phyloP scores from a whole-genome alignment of 2,329 filamentous ascomycete species.

The Microsporum audouinii region DNA sequence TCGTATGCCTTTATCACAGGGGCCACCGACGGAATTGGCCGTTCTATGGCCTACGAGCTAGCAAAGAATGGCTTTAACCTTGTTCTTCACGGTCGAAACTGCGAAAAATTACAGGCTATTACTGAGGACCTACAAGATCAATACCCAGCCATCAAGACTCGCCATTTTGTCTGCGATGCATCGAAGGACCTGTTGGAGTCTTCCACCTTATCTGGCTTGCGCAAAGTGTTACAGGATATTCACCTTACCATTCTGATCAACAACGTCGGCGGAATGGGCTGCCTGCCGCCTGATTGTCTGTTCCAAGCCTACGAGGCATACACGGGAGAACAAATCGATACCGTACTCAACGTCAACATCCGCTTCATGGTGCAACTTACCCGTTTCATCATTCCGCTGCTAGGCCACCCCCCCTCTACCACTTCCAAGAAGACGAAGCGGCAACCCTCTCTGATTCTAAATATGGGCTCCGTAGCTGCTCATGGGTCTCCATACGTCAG shows the following conservation, averaged over 20 bases:
- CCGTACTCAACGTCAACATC: constrained; percentile 39
- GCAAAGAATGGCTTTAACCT: constrained; percentile 44
- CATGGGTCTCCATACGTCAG: constrained; percentile 38
- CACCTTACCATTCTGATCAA: constrained; percentile 46
- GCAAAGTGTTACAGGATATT: constrained; percentile 24
- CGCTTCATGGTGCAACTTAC: constrained; percentile 43
- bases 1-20: constrained; percentile 44
- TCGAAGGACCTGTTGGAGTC: constrained; percentile 18
- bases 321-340: constrained; percentile 29
- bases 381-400: constrained; percentile 34
- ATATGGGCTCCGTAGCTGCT: constrained; percentile 39
- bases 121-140: constrained; percentile 28
- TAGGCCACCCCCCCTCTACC: constrained; percentile 24
- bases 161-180: constrained; percentile 38
- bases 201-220: constrained; percentile 13
- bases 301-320: constrained; percentile 30
- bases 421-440: constrained; percentile 2
- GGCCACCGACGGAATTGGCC: constrained; percentile 46
- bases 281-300: constrained; percentile 13
- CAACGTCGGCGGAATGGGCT: constrained; percentile 41
- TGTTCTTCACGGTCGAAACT: constrained; percentile 47
- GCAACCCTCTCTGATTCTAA: constrained; percentile 40
- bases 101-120: constrained; percentile 37
- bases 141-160: constrained; percentile 33
- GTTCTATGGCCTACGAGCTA: constrained; percentile 42